phyloP scores from a whole-genome alignment of 2,329 filamentous ascomycete species.

The Aspergillus fructus region DNA sequence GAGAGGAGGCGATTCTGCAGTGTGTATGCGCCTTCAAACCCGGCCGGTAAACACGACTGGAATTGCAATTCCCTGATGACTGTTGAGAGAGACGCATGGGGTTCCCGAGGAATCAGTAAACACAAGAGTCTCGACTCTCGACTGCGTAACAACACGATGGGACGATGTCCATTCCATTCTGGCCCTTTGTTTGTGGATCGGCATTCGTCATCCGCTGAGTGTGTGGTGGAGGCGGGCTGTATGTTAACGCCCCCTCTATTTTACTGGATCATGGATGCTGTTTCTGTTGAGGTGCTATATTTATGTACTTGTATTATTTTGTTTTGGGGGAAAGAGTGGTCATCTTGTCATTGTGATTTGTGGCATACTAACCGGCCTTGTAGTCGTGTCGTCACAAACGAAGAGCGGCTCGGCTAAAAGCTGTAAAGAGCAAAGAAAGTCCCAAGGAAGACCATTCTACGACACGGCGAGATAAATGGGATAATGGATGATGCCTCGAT shows the following conservation, averaged over 20 bases:
- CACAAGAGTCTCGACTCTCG: background rate
- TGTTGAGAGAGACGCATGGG: background rate
- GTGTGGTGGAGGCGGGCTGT: background rate
- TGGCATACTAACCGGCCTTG: background rate
- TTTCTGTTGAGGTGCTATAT: background rate
- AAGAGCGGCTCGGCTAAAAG: no score
- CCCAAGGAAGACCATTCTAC: no score
- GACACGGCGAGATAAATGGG: no score
- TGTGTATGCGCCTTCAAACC: background rate
- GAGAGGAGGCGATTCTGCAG: no score
- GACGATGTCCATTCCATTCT: background rate
- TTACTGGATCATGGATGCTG: background rate
- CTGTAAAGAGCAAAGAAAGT: no score
- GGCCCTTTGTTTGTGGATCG: background rate
- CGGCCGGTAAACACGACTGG: background rate
- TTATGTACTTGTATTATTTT: no score
- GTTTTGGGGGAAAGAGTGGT: no score
- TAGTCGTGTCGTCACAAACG: no score
- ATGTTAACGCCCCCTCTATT: background rate
- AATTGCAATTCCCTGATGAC: background rate
- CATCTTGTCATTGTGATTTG: background rate
- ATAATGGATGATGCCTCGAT: no score
- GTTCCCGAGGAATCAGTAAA: background rate
- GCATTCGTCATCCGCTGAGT: constrained; percentile 6
- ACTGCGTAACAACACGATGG: no score